Percentiles rank a stretch among this genome's conserved stretches.
phyloP scores from a whole-genome alignment of 2,329 filamentous ascomycete genomes.

The Xylaria hypoxylon region DNA sequence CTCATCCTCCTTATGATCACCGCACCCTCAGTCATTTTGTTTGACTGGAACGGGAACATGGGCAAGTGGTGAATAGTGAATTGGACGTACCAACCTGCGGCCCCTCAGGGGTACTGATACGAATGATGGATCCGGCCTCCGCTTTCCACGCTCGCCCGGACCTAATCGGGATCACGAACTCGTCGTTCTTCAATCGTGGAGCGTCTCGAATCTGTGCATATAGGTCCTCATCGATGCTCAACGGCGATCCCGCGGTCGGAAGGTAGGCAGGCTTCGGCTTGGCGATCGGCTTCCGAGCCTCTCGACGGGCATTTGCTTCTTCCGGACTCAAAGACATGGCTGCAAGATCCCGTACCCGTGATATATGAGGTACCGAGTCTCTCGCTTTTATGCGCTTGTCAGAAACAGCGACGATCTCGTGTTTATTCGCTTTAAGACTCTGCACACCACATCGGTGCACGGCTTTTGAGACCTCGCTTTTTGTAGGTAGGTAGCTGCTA shows the following conservation, averaged over 20 bases:
- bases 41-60: not conserved
- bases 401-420: not conserved
- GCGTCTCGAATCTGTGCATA: slow-evolving; percentile 72
- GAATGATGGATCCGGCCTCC: slow-evolving; percentile 74
- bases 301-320: slow-evolving; percentile 52
- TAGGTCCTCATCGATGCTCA: slow-evolving; percentile 57
- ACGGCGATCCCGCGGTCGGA: slow-evolving; percentile 56
- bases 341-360: not conserved
- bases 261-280: slow-evolving; percentile 64
- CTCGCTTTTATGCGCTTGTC: not conserved
- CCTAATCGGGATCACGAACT: slow-evolving; percentile 77
- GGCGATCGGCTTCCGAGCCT: slow-evolving; percentile 58
- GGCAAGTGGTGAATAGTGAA: not conserved
- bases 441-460: not conserved
- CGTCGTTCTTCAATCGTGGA: slow-evolving; percentile 56
- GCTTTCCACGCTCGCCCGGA: slow-evolving; percentile 80
- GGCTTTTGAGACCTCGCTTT: not conserved
- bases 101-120: slow-evolving; percentile 79
- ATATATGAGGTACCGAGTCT: not conserved
- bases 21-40: too few relatives aligned
- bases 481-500: not conserved
- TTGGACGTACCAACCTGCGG: slow-evolving; percentile 73
- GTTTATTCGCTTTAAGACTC: not conserved
- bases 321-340: slow-evolving; percentile 42
- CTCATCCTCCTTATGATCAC: not conserved